Evolutionary conservation across 371 early-diverging fungal species (phyloP), one percentile per base, ranked within the genome.

Genomic region (Funneliformis caledonium): DNA sequence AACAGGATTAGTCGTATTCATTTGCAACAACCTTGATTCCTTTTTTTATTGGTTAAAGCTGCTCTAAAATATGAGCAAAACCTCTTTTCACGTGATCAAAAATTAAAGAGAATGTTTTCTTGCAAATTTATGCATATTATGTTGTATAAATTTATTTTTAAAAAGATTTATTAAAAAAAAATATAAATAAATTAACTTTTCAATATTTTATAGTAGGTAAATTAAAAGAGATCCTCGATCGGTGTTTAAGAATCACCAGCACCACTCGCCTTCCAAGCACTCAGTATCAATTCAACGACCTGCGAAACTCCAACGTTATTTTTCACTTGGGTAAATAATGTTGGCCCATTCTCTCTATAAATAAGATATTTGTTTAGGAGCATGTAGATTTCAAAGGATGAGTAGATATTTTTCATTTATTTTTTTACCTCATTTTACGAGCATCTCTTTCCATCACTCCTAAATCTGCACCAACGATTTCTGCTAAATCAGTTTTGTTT

Each of bases 401-500:
- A 0, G 16, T 33, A 14, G 14, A 65, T 16, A 65, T 33, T 33
- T 16, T 22, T 14, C 10, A 65, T 12, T 10, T 19, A 45, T 60
- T 26, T 26, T 26, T 26, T n/a, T 82, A 90, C 85, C 97, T 90
- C 95, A 97, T 97, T 83, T 93, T 90, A 80, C 89, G 89, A n/a
- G 97, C 93, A 85, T 97, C 98, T 67, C 96, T 90, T 19, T 90
- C 92, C 98, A 97, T 97, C 42, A 97, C 96, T 59, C 85, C 89
- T 80, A 97, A 87, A 77, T 97, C 96, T 11, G 97, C 96, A 31
- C 97, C 97, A 8, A 97, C 94, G 65, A 92, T 91, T 62, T 86
- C 87, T 10, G 98, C 98, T 61, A 97, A 85, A 85, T 97, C 98
- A 4, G 96, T 97, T 91, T 97, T 97, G 90, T 97, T 97, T 85